Evolutionary conservation across 169 alveolate genomes (phyloP), one percentile per base, ranked within the genome.

Genomic region (Amoebophrya sp.): DNA sequence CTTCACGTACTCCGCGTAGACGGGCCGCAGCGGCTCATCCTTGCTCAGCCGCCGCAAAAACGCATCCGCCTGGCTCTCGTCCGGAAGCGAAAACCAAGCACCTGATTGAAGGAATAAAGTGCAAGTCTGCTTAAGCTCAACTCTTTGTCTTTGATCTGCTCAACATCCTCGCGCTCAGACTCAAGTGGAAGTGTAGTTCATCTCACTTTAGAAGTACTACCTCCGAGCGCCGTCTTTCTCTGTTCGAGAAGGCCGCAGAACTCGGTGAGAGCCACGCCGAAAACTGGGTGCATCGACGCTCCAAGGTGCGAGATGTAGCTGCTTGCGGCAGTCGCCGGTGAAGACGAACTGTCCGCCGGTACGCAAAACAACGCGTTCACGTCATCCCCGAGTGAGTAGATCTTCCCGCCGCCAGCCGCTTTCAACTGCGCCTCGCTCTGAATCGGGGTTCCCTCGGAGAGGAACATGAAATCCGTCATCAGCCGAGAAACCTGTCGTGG

Each of bases 41-140:
- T 91, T 4, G 29, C 91, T 92, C 20, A 93, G 91, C 45, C 95
- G 88, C 13, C 95, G 91, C 67, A 93, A 41, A 43, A 93, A 93
- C 13, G 95, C 95, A 34, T 91, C 92, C 1, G 94, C 93, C 23
- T 43, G 88, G 43, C 93, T 89, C 88, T 93, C 95, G 34, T 91
- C 95, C 41, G 91, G 89, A 1, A 42, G 88, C 41, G 88, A 42
- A 91, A 93, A 90, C 95, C 95, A 90, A 41, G 41, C 39, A 34
- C 78, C 69, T 41, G 69, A 34, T 58, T 16, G 18, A 18, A 10
- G 67, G 67, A 45, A 45, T 45, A 18, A 45, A 10, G 18, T 45
- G n/a, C n/a, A 45, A 18, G 18, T 45, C 18, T 18, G 18, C n/a
- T 18, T 45, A 45, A 15, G 18, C 18, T 45, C 18, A 10, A 45